Conservation (phyloP, 352 stramenopile species). For the Plasmopara viticola region DNA sequence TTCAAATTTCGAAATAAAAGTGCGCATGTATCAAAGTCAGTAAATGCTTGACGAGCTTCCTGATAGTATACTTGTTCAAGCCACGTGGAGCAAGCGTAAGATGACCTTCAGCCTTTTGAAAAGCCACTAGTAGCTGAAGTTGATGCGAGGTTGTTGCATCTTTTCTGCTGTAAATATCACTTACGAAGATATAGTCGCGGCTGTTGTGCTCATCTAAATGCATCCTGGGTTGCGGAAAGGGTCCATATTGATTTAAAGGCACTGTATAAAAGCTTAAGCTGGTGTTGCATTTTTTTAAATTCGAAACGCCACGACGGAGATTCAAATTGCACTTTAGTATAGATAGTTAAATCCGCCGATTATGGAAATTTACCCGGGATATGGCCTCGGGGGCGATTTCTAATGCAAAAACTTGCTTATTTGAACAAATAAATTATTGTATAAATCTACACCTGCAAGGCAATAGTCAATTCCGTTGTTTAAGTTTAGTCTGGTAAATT, state of each 20-base stretch:
- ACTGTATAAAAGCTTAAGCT: not conserved
- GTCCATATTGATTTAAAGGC: not conserved
- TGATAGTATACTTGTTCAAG: not conserved
- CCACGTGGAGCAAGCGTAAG: not conserved
- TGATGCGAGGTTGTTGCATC: conserved; percentile 1
- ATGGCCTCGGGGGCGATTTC: not conserved
- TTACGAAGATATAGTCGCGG: conserved; percentile 7
- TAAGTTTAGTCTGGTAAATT: not conserved
- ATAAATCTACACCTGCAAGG: not conserved
- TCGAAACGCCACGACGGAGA: not conserved
- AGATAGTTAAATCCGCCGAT: not conserved
- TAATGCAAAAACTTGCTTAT: not conserved
- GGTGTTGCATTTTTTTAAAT: not conserved
- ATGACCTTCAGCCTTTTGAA: not conserved
- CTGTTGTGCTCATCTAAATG: conserved; percentile 9
- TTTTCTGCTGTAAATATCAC: conserved; percentile 4
- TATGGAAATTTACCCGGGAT: not conserved
- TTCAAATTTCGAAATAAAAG: conserved; percentile 9
- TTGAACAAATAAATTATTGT: not conserved
- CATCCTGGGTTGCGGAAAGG: conserved; percentile 3
- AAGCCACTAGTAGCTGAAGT: not conserved
- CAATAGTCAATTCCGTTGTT: not conserved
- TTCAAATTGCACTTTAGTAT: not conserved
- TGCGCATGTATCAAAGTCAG: not conserved
- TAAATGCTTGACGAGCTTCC: conserved; percentile 3